Evolutionary conservation across 2,329 filamentous ascomycete species (phyloP).

Genomic region (Cladosporium colombiae): DNA sequence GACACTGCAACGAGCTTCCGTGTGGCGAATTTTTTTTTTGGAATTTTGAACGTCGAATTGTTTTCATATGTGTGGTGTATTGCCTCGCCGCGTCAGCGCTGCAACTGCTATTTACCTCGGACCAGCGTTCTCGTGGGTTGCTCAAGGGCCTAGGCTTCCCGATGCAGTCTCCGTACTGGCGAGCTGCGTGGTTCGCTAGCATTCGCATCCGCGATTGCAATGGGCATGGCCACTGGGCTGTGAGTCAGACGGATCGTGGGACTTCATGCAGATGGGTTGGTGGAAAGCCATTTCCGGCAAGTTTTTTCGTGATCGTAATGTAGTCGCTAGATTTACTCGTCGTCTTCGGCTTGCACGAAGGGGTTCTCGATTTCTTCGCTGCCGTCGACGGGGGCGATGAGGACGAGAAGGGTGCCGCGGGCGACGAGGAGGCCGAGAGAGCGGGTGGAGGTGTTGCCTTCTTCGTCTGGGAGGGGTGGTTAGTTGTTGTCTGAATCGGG

Average conservation of each 20-base stretch:
- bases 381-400: constrained; percentile 89
- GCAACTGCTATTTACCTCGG: not conserved
- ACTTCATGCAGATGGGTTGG: not conserved
- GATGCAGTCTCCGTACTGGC: too few species aligned
- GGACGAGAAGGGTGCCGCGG: constrained; percentile 85
- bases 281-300: not conserved
- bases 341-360: constrained; percentile 73
- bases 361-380: constrained; percentile 96
- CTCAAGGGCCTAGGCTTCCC: too few species aligned
- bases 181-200: too few species aligned
- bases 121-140: too few species aligned
- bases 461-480: constrained; percentile 66
- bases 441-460: constrained; percentile 82
- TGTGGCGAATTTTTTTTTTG: not conserved
- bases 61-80: not conserved
- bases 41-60: not conserved
- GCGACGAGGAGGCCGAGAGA: constrained; percentile 85
- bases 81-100: not conserved
- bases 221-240: too few species aligned
- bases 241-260: not conserved
- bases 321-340: constrained; percentile 25
- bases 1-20: not conserved
- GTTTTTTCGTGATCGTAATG: constrained; percentile 4
- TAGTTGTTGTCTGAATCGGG: not conserved
- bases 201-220: too few species aligned